A percentile compares a stretch with the other conserved stretches of the same genome.
Evolutionary conservation across 2,329 filamentous ascomycete species (phyloP).

Genomic region (Drechslerella coelobrocha): DNA sequence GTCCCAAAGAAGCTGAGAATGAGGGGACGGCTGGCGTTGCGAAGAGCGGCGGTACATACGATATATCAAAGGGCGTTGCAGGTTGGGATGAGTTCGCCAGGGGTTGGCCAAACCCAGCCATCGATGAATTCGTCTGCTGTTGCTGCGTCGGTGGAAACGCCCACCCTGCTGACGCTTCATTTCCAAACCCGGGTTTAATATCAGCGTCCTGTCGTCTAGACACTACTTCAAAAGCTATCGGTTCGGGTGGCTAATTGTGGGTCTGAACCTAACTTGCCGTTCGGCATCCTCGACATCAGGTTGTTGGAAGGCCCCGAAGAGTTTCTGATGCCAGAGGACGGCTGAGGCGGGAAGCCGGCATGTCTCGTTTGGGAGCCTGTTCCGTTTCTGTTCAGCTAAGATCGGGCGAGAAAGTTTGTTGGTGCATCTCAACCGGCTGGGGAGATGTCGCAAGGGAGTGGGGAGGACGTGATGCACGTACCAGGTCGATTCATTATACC

Average conservation of each 20-base stretch:
- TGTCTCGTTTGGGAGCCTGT: constrained; percentile 48
- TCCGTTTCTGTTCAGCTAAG: constrained; percentile 20
- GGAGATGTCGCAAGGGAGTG: neutral
- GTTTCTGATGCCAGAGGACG: constrained; percentile 40
- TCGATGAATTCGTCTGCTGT: constrained; percentile 35
- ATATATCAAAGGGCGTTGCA: constrained; percentile 48
- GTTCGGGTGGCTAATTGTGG: neutral
- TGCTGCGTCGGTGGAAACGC: constrained; percentile 41
- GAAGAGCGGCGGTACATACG: constrained; percentile 35
- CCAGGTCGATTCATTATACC: constrained; percentile 46
- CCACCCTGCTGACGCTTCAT: constrained; percentile 44
- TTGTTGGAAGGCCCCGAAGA: constrained; percentile 36
- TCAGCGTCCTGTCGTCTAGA: neutral
- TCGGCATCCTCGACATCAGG: constrained; percentile 47
- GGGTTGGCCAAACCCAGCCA: constrained; percentile 38
- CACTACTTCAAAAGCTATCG: constrained; percentile 8
- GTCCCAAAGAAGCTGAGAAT: neutral
- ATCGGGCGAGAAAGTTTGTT: neutral
- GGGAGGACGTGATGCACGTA: constrained; percentile 12
- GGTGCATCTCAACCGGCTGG: constrained; percentile 5
- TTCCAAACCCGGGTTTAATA: neutral
- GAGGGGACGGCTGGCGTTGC: neutral
- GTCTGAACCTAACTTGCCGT: constrained; percentile 45
- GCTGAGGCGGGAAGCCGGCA: constrained; percentile 47
- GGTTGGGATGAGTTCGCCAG: constrained; percentile 44